Conservation (phyloP, 2,329 filamentous ascomycete species). For the Lasiodiplodia gonubiensis region DNA sequence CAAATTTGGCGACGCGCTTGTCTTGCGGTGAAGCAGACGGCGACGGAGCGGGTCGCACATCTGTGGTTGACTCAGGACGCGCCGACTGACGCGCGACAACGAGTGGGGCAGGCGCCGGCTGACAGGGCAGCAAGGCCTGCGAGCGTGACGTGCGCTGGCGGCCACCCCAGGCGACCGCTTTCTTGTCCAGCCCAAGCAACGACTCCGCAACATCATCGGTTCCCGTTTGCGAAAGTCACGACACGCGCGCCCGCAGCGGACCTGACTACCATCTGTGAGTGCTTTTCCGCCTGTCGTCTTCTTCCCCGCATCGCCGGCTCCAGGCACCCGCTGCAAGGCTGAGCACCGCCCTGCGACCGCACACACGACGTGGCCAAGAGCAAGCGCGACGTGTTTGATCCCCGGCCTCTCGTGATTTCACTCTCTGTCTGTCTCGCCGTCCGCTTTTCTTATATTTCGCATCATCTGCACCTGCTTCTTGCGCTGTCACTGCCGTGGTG, state of each 20-base stretch:
- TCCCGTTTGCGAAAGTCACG: background rate
- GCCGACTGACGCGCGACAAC: conserved; percentile 6
- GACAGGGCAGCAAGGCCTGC: background rate
- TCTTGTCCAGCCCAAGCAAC: conserved; percentile 1
- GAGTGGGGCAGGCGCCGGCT: background rate
- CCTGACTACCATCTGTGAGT: background rate
- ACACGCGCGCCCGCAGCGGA: background rate
- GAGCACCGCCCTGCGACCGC: conserved; percentile 14
- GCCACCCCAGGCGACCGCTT: conserved; percentile 1
- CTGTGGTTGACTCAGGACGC: conserved; percentile 6
- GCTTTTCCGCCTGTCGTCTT: background rate
- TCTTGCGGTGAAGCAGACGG: conserved; percentile 16
- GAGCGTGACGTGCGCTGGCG: background rate
- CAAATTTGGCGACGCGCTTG: background rate
- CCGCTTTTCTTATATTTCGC: background rate
- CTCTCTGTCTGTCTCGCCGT: background rate
- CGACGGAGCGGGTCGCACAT: conserved; percentile 5
- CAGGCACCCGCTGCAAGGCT: conserved; percentile 7
- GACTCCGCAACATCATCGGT: conserved; percentile 4
- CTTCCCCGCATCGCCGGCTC: background rate
- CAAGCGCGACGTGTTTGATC: conserved; percentile 6
- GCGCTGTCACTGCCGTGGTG: background rate
- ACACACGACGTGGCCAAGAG: background rate
- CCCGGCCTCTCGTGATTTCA: background rate
- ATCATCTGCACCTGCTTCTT: background rate